Conservation (phyloP, 768 basidiomycete species). For the Mycena haematopus region DNA sequence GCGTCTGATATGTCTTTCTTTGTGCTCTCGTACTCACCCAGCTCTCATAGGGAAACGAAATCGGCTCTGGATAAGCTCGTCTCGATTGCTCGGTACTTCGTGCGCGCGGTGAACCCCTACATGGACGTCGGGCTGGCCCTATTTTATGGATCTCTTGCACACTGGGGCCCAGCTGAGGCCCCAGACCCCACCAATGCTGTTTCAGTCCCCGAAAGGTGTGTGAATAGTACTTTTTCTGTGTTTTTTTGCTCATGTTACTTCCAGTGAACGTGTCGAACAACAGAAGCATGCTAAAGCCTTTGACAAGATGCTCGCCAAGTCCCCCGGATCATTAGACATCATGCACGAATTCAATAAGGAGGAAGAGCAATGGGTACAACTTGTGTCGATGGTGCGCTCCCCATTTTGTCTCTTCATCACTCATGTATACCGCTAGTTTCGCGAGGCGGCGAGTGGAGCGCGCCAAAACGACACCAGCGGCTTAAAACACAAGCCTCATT, state of each 20-base stretch:
- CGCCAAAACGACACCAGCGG: neutral
- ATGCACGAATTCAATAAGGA: neutral
- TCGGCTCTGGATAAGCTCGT: too few species aligned
- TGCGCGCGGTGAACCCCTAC: too few species aligned
- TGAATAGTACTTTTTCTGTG: neutral
- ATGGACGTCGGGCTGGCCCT: too few species aligned
- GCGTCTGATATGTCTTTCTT: too few species aligned
- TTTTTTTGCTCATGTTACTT: neutral
- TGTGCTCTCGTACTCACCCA: too few species aligned
- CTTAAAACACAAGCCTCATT: neutral
- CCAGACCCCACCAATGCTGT: too few species aligned
- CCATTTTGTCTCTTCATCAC: slow-evolving; percentile 1
- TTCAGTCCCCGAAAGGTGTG: neutral
- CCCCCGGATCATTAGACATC: neutral
- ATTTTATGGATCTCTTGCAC: too few species aligned
- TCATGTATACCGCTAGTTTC: neutral
- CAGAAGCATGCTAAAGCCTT: neutral
- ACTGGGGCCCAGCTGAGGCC: too few species aligned
- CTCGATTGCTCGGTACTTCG: too few species aligned
- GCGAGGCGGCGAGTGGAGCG: neutral
- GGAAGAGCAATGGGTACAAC: neutral
- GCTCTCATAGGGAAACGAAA: too few species aligned
- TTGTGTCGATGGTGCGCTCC: neutral
- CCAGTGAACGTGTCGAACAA: neutral
- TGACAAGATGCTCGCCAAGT: neutral